Percentiles rank a stretch among this genome's conserved stretches.
These are phyloP conservation scores for Poa pratensis DNA, from an alignment of 176 grass and related monocot genomes.

Conservation along the genomic window DNA sequence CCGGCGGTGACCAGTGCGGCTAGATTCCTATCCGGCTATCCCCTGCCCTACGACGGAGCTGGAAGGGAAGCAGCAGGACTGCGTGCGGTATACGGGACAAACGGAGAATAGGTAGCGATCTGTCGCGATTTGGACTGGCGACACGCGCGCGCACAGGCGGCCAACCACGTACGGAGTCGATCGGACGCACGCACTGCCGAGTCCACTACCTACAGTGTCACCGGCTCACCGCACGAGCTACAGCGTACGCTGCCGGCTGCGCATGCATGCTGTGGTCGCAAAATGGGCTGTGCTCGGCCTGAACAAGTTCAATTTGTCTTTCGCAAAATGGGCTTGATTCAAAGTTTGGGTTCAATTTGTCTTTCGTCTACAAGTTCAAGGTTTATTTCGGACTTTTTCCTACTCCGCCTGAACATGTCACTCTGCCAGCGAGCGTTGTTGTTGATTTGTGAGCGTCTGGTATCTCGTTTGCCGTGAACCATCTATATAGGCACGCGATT, in stretches of 20 bases:
- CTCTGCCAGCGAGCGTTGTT: not conserved
- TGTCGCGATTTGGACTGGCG: conserved; percentile 14
- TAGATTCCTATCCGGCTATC: not conserved
- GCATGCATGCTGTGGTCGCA: not conserved
- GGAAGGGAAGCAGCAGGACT: not conserved
- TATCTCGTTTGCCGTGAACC: no score
- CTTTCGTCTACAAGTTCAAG: no score
- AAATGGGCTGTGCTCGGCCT: no score
- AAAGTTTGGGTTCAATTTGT: no score
- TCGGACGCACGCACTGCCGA: conserved; percentile 9
- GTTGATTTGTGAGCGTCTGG: no score
- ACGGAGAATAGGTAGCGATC: not conserved
- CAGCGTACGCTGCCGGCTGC: not conserved
- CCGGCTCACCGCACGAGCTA: not conserved
- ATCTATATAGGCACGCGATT: no score
- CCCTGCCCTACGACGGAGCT: not conserved
- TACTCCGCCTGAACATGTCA: no score
- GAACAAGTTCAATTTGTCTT: no score
- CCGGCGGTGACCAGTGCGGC: not conserved
- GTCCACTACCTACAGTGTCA: conserved; percentile 38
- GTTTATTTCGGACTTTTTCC: no score
- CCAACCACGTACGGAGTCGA: no score
- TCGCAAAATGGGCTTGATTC: no score
- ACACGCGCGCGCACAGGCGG: conserved; percentile 28
- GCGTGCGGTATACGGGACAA: not conserved